Evolutionary conservation across 805 yeast genomes (phyloP).

Genomic region (Metschnikowia picachoensis): DNA sequence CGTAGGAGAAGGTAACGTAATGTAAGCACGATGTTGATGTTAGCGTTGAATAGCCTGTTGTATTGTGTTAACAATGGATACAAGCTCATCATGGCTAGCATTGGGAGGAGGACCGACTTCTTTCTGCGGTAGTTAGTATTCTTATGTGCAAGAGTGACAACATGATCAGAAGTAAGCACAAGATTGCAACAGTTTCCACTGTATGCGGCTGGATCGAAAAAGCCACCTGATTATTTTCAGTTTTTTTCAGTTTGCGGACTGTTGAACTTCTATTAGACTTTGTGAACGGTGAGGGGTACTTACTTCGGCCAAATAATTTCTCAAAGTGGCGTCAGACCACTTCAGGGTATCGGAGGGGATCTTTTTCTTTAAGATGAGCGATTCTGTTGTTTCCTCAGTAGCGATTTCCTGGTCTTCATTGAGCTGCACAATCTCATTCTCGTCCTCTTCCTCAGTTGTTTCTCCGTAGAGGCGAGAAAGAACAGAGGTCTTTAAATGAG

Average conservation of each 20-base stretch:
- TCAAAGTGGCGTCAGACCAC: conserved; percentile 8
- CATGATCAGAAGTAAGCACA: too few relatives aligned
- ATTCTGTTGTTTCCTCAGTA: conserved; percentile 2
- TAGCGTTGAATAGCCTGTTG: conserved; percentile 19
- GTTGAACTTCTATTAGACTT: too few relatives aligned
- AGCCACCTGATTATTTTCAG: too few relatives aligned
- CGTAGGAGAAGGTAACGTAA: conserved; percentile 8
- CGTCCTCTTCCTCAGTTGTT: conserved; percentile 11
- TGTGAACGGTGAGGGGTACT: conserved; percentile 1
- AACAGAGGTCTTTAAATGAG: conserved; percentile 40
- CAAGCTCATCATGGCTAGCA: conserved; percentile 44
- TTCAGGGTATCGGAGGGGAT: conserved; percentile 2
- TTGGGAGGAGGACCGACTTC: conserved; percentile 43
- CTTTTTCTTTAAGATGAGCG: conserved; percentile 7
- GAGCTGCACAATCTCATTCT: conserved; percentile 6
- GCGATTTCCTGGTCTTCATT: conserved; percentile 1
- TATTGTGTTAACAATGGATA: conserved; percentile 44
- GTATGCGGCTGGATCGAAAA: too few relatives aligned
- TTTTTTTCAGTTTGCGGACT: too few relatives aligned
- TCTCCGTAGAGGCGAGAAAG: conserved; percentile 17
- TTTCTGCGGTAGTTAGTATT: conserved; percentile 33
- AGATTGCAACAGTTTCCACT: too few relatives aligned
- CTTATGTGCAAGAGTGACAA: background rate
- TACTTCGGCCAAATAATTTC: conserved; percentile 10
- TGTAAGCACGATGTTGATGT: conserved; percentile 4